Conservation (phyloP, 2,329 filamentous ascomycete species). For the Hypoxylon sp. region DNA sequence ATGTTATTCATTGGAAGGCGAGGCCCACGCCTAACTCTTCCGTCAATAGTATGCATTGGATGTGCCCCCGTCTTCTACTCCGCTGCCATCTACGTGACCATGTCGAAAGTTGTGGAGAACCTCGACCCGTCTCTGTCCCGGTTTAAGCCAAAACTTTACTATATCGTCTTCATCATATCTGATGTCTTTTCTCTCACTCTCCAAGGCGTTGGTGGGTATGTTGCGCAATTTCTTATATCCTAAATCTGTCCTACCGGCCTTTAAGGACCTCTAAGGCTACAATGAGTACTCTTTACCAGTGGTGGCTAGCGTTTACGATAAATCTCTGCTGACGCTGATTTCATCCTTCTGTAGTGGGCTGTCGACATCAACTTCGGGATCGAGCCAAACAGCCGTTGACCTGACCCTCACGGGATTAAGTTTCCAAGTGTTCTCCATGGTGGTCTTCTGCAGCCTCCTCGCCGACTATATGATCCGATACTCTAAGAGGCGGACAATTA, state of each 20-base stretch:
- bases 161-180: constrained; percentile 57
- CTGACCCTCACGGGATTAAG: constrained; percentile 69
- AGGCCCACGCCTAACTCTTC: not conserved
- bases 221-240: constrained; percentile 1
- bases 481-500: constrained; percentile 27
- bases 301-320: not conserved
- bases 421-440: constrained; percentile 71
- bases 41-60: constrained; percentile 67
- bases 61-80: constrained; percentile 70
- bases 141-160: constrained; percentile 51
- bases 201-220: constrained; percentile 60
- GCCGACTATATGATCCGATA: constrained; percentile 60
- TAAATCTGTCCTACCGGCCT: not conserved
- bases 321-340: not conserved
- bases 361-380: constrained; percentile 61
- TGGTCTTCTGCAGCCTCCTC: constrained; percentile 66
- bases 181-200: constrained; percentile 62
- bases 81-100: constrained; percentile 77
- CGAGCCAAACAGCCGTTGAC: constrained; percentile 64
- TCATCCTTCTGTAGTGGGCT: constrained; percentile 47
- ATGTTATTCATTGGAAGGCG: too few relatives aligned
- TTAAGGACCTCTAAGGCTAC: not conserved
- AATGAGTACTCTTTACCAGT: not conserved
- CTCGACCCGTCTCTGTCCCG: constrained; percentile 50
- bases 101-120: constrained; percentile 54